Conservation (phyloP, 2,329 filamentous ascomycete genomes). For the Botrytis deweyae region DNA sequence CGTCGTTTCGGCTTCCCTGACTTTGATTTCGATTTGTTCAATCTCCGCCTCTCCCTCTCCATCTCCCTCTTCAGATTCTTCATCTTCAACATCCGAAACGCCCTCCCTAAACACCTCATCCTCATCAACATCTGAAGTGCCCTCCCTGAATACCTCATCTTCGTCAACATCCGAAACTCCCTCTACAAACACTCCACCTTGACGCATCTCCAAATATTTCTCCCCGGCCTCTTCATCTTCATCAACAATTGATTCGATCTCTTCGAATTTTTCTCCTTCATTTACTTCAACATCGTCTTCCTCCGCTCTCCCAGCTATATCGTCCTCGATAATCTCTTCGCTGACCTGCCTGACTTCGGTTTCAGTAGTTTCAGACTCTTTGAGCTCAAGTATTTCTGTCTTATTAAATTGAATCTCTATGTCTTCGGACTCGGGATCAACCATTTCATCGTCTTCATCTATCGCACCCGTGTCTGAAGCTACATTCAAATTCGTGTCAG, state of each 20-base stretch:
- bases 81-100: neutral
- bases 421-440: conserved; percentile 2
- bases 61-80: neutral
- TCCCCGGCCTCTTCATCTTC: neutral
- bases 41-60: neutral
- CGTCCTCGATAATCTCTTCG: neutral
- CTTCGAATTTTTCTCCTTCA: neutral
- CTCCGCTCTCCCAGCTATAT: neutral
- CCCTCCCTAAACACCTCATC: conserved; percentile 1
- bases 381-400: neutral
- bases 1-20: conserved; percentile 12
- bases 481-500: neutral
- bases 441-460: neutral
- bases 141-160: neutral
- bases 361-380: neutral
- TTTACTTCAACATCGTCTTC: neutral
- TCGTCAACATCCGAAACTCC: neutral
- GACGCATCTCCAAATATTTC: neutral
- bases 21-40: conserved; percentile 11
- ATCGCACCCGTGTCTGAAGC: neutral
- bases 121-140: neutral
- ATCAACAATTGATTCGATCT: neutral
- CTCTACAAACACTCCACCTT: neutral
- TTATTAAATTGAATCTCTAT: neutral
- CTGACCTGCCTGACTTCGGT: neutral